Conservation (phyloP, 768 basidiomycete genomes). For the Pleurotus sapidus region DNA sequence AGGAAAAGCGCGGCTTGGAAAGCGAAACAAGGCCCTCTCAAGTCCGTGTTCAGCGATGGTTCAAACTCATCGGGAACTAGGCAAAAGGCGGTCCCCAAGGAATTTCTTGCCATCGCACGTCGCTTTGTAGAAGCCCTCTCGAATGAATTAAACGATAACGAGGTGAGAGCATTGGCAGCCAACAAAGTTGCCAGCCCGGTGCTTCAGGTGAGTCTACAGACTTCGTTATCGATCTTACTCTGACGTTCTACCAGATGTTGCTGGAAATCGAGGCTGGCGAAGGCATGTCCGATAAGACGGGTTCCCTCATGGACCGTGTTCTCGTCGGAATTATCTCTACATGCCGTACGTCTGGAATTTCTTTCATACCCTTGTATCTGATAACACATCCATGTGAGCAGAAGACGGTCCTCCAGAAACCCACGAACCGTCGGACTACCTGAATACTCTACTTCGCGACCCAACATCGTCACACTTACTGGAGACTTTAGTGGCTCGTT, state of each 20-base stretch:
- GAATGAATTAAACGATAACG: slow-evolving; percentile 58
- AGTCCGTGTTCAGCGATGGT: slow-evolving; percentile 63
- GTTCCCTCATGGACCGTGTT: slow-evolving; percentile 80
- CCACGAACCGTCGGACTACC: slow-evolving; percentile 66
- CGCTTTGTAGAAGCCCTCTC: slow-evolving; percentile 50
- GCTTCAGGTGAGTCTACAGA: slow-evolving; percentile 50
- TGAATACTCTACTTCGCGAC: slow-evolving; percentile 80
- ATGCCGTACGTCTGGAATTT: slow-evolving; percentile 43
- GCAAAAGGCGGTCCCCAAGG: slow-evolving; percentile 32
- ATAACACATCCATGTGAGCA: no score
- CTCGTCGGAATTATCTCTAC: slow-evolving; percentile 72
- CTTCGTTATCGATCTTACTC: slow-evolving; percentile 9
- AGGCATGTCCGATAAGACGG: slow-evolving; percentile 50
- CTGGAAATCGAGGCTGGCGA: slow-evolving; percentile 80
- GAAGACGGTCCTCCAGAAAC: slow-evolving; percentile 35
- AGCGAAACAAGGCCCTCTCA: slow-evolving; percentile 75
- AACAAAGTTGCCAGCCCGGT: slow-evolving; percentile 77
- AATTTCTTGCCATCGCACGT: slow-evolving; percentile 45
- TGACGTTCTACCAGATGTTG: slow-evolving; percentile 51
- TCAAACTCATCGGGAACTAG: slow-evolving; percentile 20
- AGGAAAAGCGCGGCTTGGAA: slow-evolving; percentile 86
- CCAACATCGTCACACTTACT: slow-evolving; percentile 87
- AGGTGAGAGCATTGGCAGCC: slow-evolving; percentile 73
- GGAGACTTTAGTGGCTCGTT: slow-evolving; percentile 71
- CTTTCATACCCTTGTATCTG: neutral